Evolutionary conservation across 768 basidiomycete genomes (phyloP).

Genomic region (Collybia sp.): DNA sequence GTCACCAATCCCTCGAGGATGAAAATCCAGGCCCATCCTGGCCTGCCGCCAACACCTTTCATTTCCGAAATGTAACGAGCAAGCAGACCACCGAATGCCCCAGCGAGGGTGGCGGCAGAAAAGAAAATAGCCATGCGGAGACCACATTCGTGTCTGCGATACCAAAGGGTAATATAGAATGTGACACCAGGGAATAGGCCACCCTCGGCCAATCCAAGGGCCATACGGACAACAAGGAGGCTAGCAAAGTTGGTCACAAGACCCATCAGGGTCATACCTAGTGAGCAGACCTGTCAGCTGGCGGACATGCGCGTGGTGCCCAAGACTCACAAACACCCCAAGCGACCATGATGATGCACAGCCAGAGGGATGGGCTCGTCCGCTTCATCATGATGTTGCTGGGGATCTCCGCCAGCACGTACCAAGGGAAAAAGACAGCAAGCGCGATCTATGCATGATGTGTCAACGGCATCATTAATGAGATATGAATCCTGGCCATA

Average conservation of each 20-base stretch:
- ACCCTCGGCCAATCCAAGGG: conserved; percentile 35
- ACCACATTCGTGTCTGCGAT: conserved; percentile 1
- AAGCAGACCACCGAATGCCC: conserved; percentile 45
- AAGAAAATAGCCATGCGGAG: conserved; percentile 16
- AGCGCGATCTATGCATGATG: conserved; percentile 16
- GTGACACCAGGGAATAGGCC: conserved; percentile 7
- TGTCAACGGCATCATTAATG: neutral
- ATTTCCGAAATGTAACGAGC: conserved; percentile 41
- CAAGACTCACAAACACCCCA: conserved; percentile 23
- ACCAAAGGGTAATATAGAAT: neutral
- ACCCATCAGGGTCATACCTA: conserved; percentile 26
- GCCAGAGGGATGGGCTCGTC: conserved; percentile 26
- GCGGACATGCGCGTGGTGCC: neutral
- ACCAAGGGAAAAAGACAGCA: conserved; percentile 26
- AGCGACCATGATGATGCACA: conserved; percentile 25
- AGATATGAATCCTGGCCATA: conserved; percentile 1
- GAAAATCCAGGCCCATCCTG: conserved; percentile 47
- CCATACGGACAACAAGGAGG: conserved; percentile 37
- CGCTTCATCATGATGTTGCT: conserved; percentile 29
- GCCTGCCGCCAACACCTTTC: conserved; percentile 33
- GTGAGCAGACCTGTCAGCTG: neutral
- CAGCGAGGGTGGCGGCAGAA: conserved; percentile 26
- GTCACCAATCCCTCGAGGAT: conserved; percentile 45
- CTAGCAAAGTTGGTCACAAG: conserved; percentile 29
- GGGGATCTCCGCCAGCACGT: conserved; percentile 26